These are phyloP conservation scores for carrot (Daucus carota) DNA, from an alignment of 129 eudicot genomes.

Conservation along the genomic window DNA sequence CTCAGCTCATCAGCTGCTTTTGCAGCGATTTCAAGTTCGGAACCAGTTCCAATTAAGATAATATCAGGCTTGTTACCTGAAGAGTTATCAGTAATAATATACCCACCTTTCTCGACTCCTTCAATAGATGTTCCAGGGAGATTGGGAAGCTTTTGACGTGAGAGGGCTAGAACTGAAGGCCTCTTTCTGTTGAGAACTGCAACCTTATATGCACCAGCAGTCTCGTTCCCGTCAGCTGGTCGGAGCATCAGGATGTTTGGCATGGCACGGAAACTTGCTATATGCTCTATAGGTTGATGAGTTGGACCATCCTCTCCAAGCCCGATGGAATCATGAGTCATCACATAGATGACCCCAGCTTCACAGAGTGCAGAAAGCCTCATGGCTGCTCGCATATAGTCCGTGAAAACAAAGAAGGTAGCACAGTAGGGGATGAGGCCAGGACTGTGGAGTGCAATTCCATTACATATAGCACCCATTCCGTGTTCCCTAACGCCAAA, in stretches of 20 bases:
- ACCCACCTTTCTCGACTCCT: slow-evolving; percentile 54
- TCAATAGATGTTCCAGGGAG: slow-evolving; percentile 45
- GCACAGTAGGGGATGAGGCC: slow-evolving; percentile 63
- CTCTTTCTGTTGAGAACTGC: slow-evolving; percentile 36
- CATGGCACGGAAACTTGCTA: slow-evolving; percentile 70
- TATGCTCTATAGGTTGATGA: slow-evolving; percentile 59
- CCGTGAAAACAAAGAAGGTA: slow-evolving; percentile 64
- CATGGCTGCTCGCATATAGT: slow-evolving; percentile 58
- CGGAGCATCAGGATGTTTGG: slow-evolving; percentile 61
- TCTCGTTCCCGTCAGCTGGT: slow-evolving; percentile 67
- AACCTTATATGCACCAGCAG: slow-evolving; percentile 52
- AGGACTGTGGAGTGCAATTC: slow-evolving; percentile 49
- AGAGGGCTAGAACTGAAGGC: slow-evolving; percentile 56
- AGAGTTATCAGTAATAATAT: slow-evolving; percentile 39
- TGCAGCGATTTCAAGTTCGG: slow-evolving; percentile 48
- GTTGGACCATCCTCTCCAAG: slow-evolving; percentile 66
- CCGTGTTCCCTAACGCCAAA: slow-evolving; percentile 65
- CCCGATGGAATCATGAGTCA: slow-evolving; percentile 62
- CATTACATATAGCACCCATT: slow-evolving; percentile 58
- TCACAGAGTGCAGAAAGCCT: slow-evolving; percentile 45
- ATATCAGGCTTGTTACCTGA: slow-evolving; percentile 43
- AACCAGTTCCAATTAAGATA: slow-evolving; percentile 52
- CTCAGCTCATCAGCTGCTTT: slow-evolving; percentile 51
- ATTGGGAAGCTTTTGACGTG: slow-evolving; percentile 51
- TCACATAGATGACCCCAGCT: slow-evolving; percentile 45